Conservation (phyloP, 1,284 basidiomycete species). For the Ustilago tritici region DNA sequence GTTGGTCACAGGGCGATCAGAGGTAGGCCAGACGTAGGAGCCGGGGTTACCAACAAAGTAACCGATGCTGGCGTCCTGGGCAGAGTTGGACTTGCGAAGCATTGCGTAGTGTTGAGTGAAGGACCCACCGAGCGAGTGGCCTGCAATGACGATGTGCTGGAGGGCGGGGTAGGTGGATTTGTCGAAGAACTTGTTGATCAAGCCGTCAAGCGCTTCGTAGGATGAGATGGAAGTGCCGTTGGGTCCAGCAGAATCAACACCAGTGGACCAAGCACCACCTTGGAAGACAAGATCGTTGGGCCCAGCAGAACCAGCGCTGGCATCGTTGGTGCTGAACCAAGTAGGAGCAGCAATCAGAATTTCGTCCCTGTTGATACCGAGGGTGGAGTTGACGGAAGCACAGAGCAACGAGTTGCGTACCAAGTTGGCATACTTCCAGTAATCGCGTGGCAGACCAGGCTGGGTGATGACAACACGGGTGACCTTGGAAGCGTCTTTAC, state of each 20-base stretch:
- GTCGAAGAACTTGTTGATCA: conserved; percentile 60
- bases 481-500: conserved; percentile 44
- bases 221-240: conserved; percentile 35
- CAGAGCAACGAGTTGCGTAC: conserved; percentile 59
- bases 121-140: conserved; percentile 62
- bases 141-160: conserved; percentile 57
- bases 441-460: conserved; percentile 58
- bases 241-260: conserved; percentile 50
- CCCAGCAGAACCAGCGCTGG: conserved; percentile 47
- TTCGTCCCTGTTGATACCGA: conserved; percentile 52
- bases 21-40: conserved; percentile 53
- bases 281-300: conserved; percentile 53
- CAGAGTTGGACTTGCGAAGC: conserved; percentile 44
- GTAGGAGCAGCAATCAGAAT: conserved; percentile 59
- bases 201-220: conserved; percentile 57
- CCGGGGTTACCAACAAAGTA: conserved; percentile 63
- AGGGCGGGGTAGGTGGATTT: conserved; percentile 58
- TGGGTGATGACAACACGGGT: conserved; percentile 60
- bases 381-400: conserved; percentile 48
- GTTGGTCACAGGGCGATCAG: conserved; percentile 44
- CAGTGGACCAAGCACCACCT: conserved; percentile 47
- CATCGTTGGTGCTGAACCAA: conserved; percentile 52
- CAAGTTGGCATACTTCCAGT: conserved; percentile 64
- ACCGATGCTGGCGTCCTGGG: conserved; percentile 45
- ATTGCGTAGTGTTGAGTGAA: conserved; percentile 65